These are phyloP conservation scores for Carex myosuroides DNA, from an alignment of 176 grass and related monocot genomes.

Conservation along the genomic window DNA sequence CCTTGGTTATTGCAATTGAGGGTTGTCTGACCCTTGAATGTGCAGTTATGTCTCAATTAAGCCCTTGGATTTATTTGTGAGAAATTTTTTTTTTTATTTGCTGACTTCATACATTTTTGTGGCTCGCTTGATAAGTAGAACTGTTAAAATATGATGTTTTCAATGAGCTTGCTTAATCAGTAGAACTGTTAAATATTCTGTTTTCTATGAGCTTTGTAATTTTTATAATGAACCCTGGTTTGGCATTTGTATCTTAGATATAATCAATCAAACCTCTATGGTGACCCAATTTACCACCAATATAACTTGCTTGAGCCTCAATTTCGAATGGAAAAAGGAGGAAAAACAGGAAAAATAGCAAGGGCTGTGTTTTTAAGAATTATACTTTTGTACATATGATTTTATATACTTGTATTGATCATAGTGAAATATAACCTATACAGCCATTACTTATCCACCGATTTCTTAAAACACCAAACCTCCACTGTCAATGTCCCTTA, in stretches of 20 bases:
- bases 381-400: not conserved
- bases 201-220: not conserved
- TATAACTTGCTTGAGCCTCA: not conserved
- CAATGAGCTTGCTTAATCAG: not conserved
- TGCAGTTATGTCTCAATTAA: not conserved
- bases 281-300: not conserved
- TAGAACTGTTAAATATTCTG: not conserved
- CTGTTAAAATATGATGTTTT: constrained; percentile 8
- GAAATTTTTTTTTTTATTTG: not conserved
- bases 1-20: not conserved
- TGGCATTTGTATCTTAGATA: not conserved
- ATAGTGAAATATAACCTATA: not conserved
- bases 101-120: not conserved
- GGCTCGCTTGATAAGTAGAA: not conserved
- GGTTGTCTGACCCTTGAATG: not conserved
- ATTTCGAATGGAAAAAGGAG: not conserved
- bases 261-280: not conserved
- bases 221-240: not conserved
- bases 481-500: not conserved
- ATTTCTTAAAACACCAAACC: not conserved
- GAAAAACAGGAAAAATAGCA: not conserved
- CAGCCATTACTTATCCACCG: not conserved
- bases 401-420: not conserved
- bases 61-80: not conserved
- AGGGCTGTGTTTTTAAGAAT: constrained; percentile 1